Conservation (phyloP, 2,329 filamentous ascomycete genomes). For the Penicillium griseofulvum region DNA sequence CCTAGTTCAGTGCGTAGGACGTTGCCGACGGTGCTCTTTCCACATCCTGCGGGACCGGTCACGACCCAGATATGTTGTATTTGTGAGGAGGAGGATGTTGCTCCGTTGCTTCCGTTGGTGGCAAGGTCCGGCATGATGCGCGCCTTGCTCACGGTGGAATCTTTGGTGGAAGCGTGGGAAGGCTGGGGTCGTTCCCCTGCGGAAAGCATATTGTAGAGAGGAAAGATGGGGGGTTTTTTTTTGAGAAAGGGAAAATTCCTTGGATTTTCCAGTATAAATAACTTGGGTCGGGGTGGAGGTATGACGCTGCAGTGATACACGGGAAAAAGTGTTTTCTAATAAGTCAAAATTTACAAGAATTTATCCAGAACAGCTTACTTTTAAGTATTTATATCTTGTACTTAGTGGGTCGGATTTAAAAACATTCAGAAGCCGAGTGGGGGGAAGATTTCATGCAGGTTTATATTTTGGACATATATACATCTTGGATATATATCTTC, state of each 20-base stretch:
- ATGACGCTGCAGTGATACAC: conserved; percentile 22
- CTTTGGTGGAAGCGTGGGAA: conserved; percentile 20
- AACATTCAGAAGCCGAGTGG: conserved; percentile 29
- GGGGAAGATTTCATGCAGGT: too few relatives aligned
- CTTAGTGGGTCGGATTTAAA: conserved; percentile 25
- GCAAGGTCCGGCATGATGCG: conserved; percentile 19
- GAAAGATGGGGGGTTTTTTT: background rate
- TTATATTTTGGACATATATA: too few relatives aligned
- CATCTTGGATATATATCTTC: too few relatives aligned
- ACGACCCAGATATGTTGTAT: conserved; percentile 75
- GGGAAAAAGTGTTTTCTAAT: background rate
- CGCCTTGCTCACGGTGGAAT: conserved; percentile 20
- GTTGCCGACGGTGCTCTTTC: conserved; percentile 73
- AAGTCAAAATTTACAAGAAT: background rate
- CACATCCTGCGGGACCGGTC: conserved; percentile 74
- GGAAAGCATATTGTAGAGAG: conserved; percentile 39
- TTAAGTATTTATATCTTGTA: conserved; percentile 31
- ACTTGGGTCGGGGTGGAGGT: conserved; percentile 11
- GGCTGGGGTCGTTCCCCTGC: conserved; percentile 37
- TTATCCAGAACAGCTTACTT: conserved; percentile 5
- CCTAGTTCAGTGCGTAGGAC: conserved; percentile 61
- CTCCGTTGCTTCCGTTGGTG: conserved; percentile 11
- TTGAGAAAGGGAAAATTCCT: background rate
- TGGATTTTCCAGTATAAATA: conserved; percentile 11
- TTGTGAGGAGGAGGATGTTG: conserved; percentile 12